These are phyloP conservation scores for Lichtheimia corymbifera DNA, from an alignment of 371 early-diverging fungal species.

Conservation along the genomic window DNA sequence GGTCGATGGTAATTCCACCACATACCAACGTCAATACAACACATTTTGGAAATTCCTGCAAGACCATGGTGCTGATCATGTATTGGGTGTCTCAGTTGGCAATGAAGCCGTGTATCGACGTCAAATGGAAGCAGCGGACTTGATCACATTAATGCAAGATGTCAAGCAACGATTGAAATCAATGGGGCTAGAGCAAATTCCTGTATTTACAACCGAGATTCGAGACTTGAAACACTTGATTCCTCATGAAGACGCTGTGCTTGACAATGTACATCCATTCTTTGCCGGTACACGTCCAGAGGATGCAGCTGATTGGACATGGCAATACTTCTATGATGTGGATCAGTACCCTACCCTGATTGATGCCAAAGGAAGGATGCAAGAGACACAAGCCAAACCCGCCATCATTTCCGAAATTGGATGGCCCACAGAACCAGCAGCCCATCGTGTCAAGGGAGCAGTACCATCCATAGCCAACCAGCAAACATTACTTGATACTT, in stretches of 20 bases:
- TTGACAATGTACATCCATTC: conserved; percentile 69
- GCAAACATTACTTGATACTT: conserved; percentile 49
- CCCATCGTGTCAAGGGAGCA: conserved; percentile 29
- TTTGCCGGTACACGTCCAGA: conserved; percentile 58
- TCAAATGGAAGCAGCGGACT: conserved; percentile 34
- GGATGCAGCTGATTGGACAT: conserved; percentile 55
- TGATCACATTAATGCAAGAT: conserved; percentile 35
- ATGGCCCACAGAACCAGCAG: conserved; percentile 59
- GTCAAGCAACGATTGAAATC: conserved; percentile 37
- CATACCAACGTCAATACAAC: conserved; percentile 39
- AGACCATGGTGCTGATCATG: conserved; percentile 34
- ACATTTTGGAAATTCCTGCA: conserved; percentile 28
- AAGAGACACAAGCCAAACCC: conserved; percentile 31
- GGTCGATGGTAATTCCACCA: conserved; percentile 38
- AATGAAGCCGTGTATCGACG: conserved; percentile 60
- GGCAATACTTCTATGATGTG: conserved; percentile 43
- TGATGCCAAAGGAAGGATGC: conserved; percentile 6
- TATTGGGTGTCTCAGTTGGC: conserved; percentile 49
- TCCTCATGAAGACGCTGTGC: conserved; percentile 52
- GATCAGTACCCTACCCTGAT: conserved; percentile 24
- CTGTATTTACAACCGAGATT: conserved; percentile 62
- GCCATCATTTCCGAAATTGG: conserved; percentile 68
- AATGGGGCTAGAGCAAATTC: conserved; percentile 42
- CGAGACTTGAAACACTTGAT: conserved; percentile 46
- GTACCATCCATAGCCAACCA: conserved; percentile 57